Percentiles rank a stretch among this genome's conserved stretches.
Evolutionary conservation across 1,139 yeast genomes (phyloP).

Genomic region (Geotrichum cucujoidarum): DNA sequence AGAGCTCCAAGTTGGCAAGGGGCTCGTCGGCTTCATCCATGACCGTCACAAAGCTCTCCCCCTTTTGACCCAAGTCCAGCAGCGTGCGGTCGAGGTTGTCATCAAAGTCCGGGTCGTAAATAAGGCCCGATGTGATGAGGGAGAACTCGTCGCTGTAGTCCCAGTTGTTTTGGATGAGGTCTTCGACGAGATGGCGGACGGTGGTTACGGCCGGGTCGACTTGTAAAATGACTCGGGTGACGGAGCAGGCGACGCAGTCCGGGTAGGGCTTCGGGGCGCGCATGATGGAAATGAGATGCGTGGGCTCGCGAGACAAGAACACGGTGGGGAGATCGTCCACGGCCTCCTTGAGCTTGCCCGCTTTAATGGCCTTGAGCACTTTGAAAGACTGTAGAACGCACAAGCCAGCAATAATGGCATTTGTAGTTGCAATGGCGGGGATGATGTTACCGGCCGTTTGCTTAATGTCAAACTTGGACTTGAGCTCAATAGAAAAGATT

Average conservation of each 20-base stretch:
- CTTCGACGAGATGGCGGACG: constrained; percentile 45
- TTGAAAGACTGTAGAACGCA: constrained; percentile 69
- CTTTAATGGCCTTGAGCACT: constrained; percentile 37
- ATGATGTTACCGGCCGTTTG: constrained; percentile 96
- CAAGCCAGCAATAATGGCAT: constrained; percentile 90
- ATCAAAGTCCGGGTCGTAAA: constrained; percentile 86
- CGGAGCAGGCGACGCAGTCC: constrained; percentile 68
- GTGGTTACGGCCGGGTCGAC: constrained; percentile 35
- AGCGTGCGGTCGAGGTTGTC: constrained; percentile 58
- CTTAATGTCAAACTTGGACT: constrained; percentile 82
- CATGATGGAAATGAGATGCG: constrained; percentile 64
- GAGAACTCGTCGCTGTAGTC: constrained; percentile 63
- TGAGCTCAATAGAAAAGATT: constrained; percentile 65
- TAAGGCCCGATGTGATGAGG: constrained; percentile 55
- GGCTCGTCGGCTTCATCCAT: constrained; percentile 69
- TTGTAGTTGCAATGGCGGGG: constrained; percentile 97
- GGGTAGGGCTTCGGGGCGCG: constrained; percentile 56
- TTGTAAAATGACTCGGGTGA: constrained; percentile 48
- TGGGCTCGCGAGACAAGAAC: constrained; percentile 45
- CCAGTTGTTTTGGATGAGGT: constrained; percentile 45
- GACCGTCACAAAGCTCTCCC: constrained; percentile 60
- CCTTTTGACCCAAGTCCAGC: constrained; percentile 49
- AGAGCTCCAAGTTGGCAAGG: constrained; percentile 63
- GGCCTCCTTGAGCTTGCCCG: constrained; percentile 5
- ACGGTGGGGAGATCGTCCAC: constrained; percentile 10